A percentile compares a stretch with the other conserved stretches of the same genome.
Conservation (phyloP, 805 yeast genomes). For the Kazachstania africana region DNA sequence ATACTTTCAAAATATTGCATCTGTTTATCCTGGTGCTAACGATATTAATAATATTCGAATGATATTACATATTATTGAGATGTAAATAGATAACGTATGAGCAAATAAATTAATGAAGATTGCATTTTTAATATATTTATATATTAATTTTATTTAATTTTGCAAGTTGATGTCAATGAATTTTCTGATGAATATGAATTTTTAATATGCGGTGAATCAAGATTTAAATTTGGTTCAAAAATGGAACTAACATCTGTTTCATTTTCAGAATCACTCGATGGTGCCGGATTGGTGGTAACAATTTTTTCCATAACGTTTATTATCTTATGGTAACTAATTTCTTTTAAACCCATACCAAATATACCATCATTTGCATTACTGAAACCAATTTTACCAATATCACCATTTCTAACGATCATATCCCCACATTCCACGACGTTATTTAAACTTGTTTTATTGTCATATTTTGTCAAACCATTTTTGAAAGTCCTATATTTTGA, state of each 20-base stretch:
- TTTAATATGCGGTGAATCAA: neutral
- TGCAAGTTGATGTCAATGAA: too few relatives aligned
- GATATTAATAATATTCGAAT: too few relatives aligned
- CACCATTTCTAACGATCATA: conserved; percentile 8
- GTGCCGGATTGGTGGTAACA: neutral
- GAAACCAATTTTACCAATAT: neutral
- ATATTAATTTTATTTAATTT: too few relatives aligned
- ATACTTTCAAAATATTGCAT: too few relatives aligned
- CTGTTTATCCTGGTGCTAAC: too few relatives aligned
- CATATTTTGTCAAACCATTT: conserved; percentile 1
- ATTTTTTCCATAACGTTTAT: conserved; percentile 7
- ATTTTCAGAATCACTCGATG: neutral
- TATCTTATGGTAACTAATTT: conserved; percentile 18
- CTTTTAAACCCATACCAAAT: conserved; percentile 11
- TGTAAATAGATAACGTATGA: too few relatives aligned
- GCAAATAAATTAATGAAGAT: neutral
- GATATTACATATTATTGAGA: too few relatives aligned
- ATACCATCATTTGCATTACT: conserved; percentile 4
- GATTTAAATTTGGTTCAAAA: neutral
- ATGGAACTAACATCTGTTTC: conserved; percentile 1
- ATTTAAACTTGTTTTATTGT: neutral
- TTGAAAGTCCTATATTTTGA: neutral
- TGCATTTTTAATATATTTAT: too few relatives aligned
- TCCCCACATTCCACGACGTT: conserved; percentile 17
- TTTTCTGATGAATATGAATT: conserved; percentile 1